These are phyloP conservation scores for Penicillium sp. DNA, from an alignment of 2,329 filamentous ascomycete species.

Conservation along the genomic window DNA sequence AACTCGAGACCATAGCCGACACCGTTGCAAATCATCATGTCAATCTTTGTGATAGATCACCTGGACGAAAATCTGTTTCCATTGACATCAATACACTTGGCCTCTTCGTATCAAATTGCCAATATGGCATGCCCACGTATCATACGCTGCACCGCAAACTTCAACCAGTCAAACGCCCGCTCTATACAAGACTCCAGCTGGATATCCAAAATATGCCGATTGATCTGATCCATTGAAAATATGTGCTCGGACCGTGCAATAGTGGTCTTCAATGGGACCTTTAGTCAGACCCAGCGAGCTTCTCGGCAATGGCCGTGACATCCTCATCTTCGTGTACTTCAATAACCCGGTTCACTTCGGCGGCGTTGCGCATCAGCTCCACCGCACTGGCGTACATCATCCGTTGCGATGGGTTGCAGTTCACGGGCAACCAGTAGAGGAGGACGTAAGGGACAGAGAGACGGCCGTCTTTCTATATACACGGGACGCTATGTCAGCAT, in stretches of 20 bases:
- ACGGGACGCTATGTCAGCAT: constrained; percentile 2
- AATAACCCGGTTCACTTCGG: constrained; percentile 82
- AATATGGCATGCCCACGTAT: not conserved
- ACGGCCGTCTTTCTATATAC: constrained; percentile 69
- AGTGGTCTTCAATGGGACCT: not conserved
- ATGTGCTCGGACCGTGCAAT: not conserved
- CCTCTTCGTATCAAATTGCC: not conserved
- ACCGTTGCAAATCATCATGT: constrained; percentile 20
- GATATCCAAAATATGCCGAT: not conserved
- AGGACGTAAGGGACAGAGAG: constrained; percentile 89
- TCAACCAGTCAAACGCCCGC: constrained; percentile 1
- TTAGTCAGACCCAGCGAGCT: constrained; percentile 45
- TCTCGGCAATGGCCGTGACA: constrained; percentile 73
- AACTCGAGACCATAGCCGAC: constrained; percentile 3
- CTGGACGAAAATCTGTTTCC: not conserved
- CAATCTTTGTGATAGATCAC: constrained; percentile 20
- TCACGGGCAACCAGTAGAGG: constrained; percentile 89
- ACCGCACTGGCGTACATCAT: constrained; percentile 97
- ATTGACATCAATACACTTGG: not conserved
- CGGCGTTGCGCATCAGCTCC: constrained; percentile 90
- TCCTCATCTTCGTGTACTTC: constrained; percentile 82
- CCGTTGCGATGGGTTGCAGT: constrained; percentile 79
- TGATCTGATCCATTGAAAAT: not conserved
- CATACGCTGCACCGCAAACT: not conserved
- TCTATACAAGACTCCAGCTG: constrained; percentile 7